Evolutionary conservation across 352 stramenopile genomes (phyloP), one percentile per base, ranked within the genome.

Genomic region (Phytopythium chamaehyphon): DNA sequence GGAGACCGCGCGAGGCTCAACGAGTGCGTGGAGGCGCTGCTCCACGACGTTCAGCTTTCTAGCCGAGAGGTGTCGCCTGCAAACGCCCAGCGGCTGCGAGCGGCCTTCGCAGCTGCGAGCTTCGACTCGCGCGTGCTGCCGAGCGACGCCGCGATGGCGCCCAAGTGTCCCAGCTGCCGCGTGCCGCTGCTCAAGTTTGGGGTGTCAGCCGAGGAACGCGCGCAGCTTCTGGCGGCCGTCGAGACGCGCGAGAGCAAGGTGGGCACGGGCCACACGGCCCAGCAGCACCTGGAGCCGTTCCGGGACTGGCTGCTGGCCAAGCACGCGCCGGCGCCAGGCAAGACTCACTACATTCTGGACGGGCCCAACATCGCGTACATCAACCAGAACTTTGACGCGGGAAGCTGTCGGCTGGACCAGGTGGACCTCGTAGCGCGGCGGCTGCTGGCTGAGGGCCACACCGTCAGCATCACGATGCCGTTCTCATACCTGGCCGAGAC

Each of bases 361-460:
- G 96, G 95, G 6, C 96, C 97, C 0, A 99, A 99, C 68, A 91
- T 99, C 43, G 97, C 95, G 18, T 98, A 98, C 73, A 96, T 95
- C 44, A 96, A 99, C 75, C 81, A 98, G 67, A 98, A 98, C 62
- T 98, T 97, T 76, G 67, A 79, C 28, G 77, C 80, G 31, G 87
- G 95, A 33, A 86, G 81, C 19, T 97, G 98, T 38, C 90, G 97
- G 53, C 96, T 98, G 56, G 69, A 96, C 46, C 96, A 99, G 67
- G 95, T 99, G 35, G 86, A 99, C 65, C 74, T 74, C 54, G 71
- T 98, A 7, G 76, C 96, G 26, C 71, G 71, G 51, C 72, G 97
- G 59, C 85, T 98, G 31, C 54, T 86, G 23, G 59, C 75, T 15
- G 66, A 88, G 51, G 83, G 86, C 40, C 90, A 93, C 52, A 44